Evolutionary conservation across 129 eudicot genomes (phyloP).

Genomic region (Apium graveolens): DNA sequence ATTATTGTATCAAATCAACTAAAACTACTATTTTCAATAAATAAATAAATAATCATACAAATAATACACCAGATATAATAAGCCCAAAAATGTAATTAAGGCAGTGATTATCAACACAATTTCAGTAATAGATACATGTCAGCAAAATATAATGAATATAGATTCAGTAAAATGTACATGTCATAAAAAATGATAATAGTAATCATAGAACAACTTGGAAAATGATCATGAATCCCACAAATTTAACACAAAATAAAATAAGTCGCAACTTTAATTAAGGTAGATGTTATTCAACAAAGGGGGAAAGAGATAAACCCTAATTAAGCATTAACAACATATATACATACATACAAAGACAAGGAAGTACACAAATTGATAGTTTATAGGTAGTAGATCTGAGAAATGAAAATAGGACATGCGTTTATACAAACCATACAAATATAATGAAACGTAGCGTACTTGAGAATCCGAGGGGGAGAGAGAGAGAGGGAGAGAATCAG

Average conservation of each 20-base stretch:
- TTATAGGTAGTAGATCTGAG: background rate
- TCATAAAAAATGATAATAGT: too few species aligned
- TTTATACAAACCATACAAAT: background rate
- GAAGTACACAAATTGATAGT: background rate
- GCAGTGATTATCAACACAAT: too few species aligned
- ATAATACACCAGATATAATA: background rate
- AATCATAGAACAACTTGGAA: too few species aligned
- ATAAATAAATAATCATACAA: background rate
- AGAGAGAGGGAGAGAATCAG: background rate
- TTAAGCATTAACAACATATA: background rate
- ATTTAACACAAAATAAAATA: background rate
- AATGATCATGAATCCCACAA: too few species aligned
- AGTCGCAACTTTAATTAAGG: background rate
- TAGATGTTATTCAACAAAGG: background rate
- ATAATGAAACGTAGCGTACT: background rate
- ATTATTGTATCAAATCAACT: background rate
- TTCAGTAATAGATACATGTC: too few species aligned
- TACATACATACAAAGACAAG: background rate
- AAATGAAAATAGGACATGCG: background rate
- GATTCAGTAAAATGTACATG: too few species aligned
- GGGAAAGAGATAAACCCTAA: background rate
- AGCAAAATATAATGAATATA: background rate
- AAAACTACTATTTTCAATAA: background rate
- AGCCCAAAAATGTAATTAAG: background rate
- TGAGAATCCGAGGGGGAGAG: too few species aligned